Conservation (phyloP, 2,329 filamentous ascomycete genomes). For the Fusarium praegraminearum region DNA sequence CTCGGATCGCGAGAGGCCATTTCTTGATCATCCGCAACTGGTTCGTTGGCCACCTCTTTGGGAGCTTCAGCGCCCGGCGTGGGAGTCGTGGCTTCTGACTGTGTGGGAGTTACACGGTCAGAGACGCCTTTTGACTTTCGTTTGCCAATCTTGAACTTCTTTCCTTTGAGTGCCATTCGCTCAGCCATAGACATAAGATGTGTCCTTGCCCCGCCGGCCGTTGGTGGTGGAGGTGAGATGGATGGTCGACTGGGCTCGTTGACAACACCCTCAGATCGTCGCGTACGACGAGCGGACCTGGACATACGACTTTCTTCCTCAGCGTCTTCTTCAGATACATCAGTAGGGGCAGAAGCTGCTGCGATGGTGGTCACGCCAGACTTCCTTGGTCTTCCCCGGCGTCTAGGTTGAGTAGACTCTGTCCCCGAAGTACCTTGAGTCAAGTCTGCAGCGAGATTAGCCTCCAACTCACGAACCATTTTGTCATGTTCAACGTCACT, state of each 20-base stretch:
- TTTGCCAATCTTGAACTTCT: constrained; percentile 64
- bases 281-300: constrained; percentile 44
- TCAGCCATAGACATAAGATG: constrained; percentile 68
- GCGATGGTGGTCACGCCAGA: constrained; percentile 46
- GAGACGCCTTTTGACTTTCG: constrained; percentile 44
- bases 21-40: neutral
- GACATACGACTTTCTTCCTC: constrained; percentile 11
- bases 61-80: neutral
- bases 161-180: constrained; percentile 66
- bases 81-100: constrained; percentile 12
- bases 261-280: constrained; percentile 33
- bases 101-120: constrained; percentile 10
- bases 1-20: neutral
- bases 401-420: constrained; percentile 19
- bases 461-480: constrained; percentile 35
- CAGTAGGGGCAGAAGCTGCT: constrained; percentile 21
- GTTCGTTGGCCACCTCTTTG: neutral
- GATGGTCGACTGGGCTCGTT: constrained; percentile 9
- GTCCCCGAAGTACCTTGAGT: constrained; percentile 9
- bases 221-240: constrained; percentile 7
- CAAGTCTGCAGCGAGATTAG: constrained; percentile 34
- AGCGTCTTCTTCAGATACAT: constrained; percentile 2
- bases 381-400: constrained; percentile 47
- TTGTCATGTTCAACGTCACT: constrained; percentile 35
- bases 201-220: constrained; percentile 31